Evolutionary conservation across 2,329 filamentous ascomycete species (phyloP).

Genomic region (Chalaropsis thielavioides): DNA sequence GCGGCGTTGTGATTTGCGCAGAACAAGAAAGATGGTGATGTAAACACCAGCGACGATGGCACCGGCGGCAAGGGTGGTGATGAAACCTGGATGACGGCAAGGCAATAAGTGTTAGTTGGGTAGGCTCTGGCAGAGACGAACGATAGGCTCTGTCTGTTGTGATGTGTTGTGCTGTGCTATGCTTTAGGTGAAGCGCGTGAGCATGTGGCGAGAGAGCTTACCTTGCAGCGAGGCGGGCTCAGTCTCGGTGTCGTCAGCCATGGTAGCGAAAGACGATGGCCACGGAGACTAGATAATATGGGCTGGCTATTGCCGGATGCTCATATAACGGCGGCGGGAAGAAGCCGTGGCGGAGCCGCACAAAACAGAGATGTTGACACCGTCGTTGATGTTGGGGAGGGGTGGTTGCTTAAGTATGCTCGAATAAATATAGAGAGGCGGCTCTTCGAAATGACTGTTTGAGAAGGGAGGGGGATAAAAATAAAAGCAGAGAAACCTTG

Average conservation of each 20-base stretch:
- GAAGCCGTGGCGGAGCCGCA: background rate
- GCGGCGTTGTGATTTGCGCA: slow-evolving; percentile 32
- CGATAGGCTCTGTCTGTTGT: no score
- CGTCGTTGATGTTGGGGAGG: background rate
- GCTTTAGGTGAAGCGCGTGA: background rate
- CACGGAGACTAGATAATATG: slow-evolving; percentile 6
- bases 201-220: background rate
- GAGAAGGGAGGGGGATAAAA: background rate
- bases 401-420: background rate
- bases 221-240: slow-evolving; percentile 16
- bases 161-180: no score
- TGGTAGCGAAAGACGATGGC: background rate
- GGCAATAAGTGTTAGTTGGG: background rate
- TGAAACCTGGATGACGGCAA: slow-evolving; percentile 16
- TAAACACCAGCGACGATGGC: slow-evolving; percentile 28
- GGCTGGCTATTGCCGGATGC: background rate
- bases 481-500: background rate
- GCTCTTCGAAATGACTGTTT: background rate
- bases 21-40: slow-evolving; percentile 31
- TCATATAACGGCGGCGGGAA: background rate
- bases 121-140: background rate
- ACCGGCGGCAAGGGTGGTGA: slow-evolving; percentile 41
- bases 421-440: background rate
- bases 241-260: slow-evolving; percentile 11
- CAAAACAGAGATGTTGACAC: background rate